Conservation (phyloP, 257 asterid genomes). For the Jasminum sambac region DNA sequence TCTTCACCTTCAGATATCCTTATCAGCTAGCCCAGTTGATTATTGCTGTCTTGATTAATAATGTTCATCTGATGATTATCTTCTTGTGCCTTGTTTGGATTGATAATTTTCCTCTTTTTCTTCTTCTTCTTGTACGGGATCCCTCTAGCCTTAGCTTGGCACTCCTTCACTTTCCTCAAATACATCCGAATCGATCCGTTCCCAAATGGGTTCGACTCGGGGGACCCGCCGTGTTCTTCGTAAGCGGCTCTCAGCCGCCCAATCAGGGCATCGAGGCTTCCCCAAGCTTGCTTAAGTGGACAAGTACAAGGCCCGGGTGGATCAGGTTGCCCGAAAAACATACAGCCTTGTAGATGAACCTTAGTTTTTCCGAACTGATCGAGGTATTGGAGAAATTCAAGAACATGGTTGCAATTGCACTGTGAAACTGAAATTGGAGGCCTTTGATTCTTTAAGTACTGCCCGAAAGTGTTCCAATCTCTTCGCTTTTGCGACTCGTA, state of each 20-base stretch:
- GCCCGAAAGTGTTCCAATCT: conserved; percentile 95
- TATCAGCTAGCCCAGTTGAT: conserved; percentile 15
- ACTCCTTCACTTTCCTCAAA: conserved; percentile 80
- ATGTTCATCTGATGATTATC: conserved; percentile 39
- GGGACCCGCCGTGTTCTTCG: conserved; percentile 88
- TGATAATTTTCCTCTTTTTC: conserved; percentile 52
- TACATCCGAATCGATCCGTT: conserved; percentile 75
- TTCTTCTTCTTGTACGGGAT: conserved; percentile 85
- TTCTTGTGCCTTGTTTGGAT: conserved; percentile 27
- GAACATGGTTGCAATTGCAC: conserved; percentile 78
- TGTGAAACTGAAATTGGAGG: conserved; percentile 67
- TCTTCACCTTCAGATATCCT: not conserved
- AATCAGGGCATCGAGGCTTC: conserved; percentile 88
- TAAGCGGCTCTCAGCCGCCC: conserved; percentile 92
- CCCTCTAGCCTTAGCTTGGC: conserved; percentile 91
- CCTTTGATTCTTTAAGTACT: conserved; percentile 71
- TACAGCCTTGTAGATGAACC: conserved; percentile 78
- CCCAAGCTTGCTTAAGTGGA: conserved; percentile 95
- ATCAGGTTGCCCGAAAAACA: conserved; percentile 86
- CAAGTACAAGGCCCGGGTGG: conserved; percentile 95
- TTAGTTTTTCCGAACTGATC: conserved; percentile 93
- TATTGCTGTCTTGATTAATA: conserved; percentile 43
- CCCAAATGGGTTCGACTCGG: conserved; percentile 75
- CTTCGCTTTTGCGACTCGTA: conserved; percentile 85
- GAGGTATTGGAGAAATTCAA: conserved; percentile 76